These are phyloP conservation scores for Grigorovia humatica DNA, from an alignment of 805 yeast species.

Conservation along the genomic window DNA sequence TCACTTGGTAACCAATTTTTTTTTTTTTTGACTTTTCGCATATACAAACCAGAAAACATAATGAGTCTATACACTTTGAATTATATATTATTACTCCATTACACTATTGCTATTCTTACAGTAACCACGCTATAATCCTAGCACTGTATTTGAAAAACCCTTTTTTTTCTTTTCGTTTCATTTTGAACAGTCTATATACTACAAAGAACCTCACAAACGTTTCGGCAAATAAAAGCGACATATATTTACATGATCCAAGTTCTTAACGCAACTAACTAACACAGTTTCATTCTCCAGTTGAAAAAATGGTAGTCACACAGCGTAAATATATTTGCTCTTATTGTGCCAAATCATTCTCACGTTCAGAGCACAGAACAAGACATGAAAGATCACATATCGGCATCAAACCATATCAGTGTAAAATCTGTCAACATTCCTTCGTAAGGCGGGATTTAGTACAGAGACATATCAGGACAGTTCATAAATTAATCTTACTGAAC, in stretches of 20 bases:
- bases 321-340: constrained; percentile 67
- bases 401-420: constrained; percentile 70
- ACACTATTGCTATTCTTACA: background rate
- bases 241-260: too few relatives aligned
- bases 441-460: constrained; percentile 70
- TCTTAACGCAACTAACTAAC: background rate
- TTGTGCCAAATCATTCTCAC: constrained; percentile 71
- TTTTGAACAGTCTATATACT: too few relatives aligned
- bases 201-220: too few relatives aligned
- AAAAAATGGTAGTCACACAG: constrained; percentile 30
- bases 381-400: constrained; percentile 76
- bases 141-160: too few relatives aligned
- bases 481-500: constrained; percentile 23
- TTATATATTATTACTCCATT: background rate
- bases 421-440: constrained; percentile 58
- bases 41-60: background rate
- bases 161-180: too few relatives aligned
- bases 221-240: too few relatives aligned
- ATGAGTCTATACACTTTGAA: background rate
- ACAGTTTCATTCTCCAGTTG: background rate
- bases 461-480: constrained; percentile 73
- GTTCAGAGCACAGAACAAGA: constrained; percentile 68
- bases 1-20: background rate
- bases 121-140: too few relatives aligned
- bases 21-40: too few relatives aligned